A percentile compares a stretch with the other conserved stretches of the same genome.
Evolutionary conservation across 169 alveolate genomes (phyloP).

Genomic region (Eimeria necatrix): DNA sequence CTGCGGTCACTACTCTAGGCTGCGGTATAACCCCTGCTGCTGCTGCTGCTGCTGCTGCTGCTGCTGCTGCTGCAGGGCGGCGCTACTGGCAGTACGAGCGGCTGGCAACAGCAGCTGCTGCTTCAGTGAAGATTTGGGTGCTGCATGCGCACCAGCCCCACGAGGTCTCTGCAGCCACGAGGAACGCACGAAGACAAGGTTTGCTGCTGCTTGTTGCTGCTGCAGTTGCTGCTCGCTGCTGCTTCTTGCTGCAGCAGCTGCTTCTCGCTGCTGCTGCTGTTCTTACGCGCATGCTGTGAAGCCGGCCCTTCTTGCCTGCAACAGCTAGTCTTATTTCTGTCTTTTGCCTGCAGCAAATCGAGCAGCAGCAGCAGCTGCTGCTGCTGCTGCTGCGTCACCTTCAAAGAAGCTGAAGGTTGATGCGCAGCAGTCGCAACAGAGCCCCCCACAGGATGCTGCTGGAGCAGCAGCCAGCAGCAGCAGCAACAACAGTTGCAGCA

Average conservation of each 20-base stretch:
- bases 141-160: constrained; percentile 74
- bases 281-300: background rate
- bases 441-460: background rate
- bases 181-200: constrained; percentile 51
- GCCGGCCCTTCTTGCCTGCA: background rate
- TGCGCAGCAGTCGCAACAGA: background rate
- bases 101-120: constrained; percentile 79
- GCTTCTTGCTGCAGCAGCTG: constrained; percentile 8
- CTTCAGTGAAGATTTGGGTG: constrained; percentile 77
- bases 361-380: constrained; percentile 60
- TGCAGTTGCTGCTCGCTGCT: constrained; percentile 39
- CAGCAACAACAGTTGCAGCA: constrained; percentile 27
- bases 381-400: constrained; percentile 3
- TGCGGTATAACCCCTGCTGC: background rate
- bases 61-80: constrained; percentile 68
- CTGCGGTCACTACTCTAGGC: background rate
- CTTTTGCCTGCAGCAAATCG: constrained; percentile 42
- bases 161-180: constrained; percentile 37
- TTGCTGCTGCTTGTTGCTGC: constrained; percentile 48
- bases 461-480: background rate
- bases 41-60: constrained; percentile 31
- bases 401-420: constrained; percentile 34
- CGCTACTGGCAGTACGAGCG: constrained; percentile 75
- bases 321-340: background rate
- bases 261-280: constrained; percentile 29